Evolutionary conservation across 2,329 filamentous ascomycete species (phyloP).

Genomic region (Stagonosporopsis cucurbitacearum): DNA sequence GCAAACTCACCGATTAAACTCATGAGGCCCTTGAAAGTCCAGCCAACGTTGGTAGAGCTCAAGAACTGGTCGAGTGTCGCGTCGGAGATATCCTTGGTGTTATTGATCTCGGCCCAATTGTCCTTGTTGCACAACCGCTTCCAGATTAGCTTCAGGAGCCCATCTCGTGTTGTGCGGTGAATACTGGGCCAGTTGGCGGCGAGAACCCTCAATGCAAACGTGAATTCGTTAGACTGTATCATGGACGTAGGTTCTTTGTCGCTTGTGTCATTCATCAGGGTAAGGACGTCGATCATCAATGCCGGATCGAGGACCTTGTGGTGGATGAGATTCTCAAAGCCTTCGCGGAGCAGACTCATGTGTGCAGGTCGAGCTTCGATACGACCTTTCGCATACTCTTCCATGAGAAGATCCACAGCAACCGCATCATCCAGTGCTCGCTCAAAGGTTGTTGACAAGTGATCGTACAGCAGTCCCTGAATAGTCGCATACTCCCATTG

Average conservation of each 20-base stretch:
- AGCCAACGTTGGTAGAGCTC: constrained; percentile 68
- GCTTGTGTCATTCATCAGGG: constrained; percentile 69
- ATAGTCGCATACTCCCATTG: constrained; percentile 74
- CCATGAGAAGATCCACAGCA: constrained; percentile 76
- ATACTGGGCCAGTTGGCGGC: constrained; percentile 61
- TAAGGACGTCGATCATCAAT: constrained; percentile 76
- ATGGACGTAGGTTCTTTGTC: constrained; percentile 47
- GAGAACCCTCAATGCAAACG: constrained; percentile 69
- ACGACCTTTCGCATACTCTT: constrained; percentile 64
- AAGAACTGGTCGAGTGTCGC: constrained; percentile 68
- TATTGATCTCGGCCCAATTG: constrained; percentile 82
- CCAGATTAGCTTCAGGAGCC: constrained; percentile 75
- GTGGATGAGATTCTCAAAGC: constrained; percentile 71
- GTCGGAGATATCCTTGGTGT: constrained; percentile 77
- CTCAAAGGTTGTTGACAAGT: constrained; percentile 70
- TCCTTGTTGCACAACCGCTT: constrained; percentile 83
- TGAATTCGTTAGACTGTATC: constrained; percentile 69
- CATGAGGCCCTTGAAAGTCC: constrained; percentile 69
- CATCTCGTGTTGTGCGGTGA: constrained; percentile 53
- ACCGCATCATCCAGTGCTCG: constrained; percentile 80
- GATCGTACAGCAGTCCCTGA: constrained; percentile 79
- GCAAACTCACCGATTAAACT: constrained; percentile 63
- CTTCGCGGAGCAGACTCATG: constrained; percentile 73
- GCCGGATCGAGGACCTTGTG: constrained; percentile 70
- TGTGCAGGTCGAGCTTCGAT: constrained; percentile 69